Conservation (phyloP, 768 basidiomycete species). For the Lactarius indigo region DNA sequence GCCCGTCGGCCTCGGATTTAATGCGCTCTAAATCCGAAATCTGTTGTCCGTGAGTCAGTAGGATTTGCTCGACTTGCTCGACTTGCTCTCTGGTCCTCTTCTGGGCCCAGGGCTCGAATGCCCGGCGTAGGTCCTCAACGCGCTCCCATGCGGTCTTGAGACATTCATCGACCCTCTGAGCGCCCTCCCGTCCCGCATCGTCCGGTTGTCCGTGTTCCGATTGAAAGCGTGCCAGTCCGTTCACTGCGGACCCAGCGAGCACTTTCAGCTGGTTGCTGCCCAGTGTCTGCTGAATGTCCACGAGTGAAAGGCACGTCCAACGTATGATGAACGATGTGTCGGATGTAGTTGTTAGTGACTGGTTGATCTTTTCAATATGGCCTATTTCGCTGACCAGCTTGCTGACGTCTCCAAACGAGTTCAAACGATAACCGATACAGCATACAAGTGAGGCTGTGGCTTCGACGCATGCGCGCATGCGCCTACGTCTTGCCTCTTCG, state of each 20-base stretch:
- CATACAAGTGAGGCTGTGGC: background rate
- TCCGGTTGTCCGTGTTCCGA: background rate
- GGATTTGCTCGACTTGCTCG: too few species aligned
- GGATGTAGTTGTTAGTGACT: background rate
- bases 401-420: background rate
- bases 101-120: too few species aligned
- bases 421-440: background rate
- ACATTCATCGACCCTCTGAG: too few species aligned
- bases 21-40: too few species aligned
- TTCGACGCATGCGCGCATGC: background rate
- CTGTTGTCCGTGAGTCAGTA: too few species aligned
- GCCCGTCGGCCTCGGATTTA: too few species aligned
- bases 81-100: too few species aligned
- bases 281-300: background rate
- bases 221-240: background rate
- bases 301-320: constrained; percentile 8
- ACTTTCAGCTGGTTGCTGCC: background rate
- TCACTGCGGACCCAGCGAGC: background rate
- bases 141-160: too few species aligned
- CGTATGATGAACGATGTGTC: background rate
- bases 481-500: background rate
- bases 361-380: background rate
- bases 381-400: background rate
- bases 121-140: too few species aligned
- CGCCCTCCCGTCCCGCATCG: too few species aligned